Base-by-base conservation (phyloP, 805 yeast species). In the Monosporozyma unispora region DNA sequence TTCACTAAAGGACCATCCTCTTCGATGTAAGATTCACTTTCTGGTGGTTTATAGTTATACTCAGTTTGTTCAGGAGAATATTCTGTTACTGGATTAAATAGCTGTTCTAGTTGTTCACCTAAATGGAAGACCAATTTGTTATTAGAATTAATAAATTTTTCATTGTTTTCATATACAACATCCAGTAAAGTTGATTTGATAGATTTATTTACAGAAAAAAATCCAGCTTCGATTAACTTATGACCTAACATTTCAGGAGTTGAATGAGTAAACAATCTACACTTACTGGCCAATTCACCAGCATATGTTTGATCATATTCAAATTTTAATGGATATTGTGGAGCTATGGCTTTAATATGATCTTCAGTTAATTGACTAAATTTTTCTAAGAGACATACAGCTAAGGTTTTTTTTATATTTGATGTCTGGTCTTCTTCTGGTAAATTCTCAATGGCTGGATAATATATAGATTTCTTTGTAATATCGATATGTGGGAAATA, bases 21-120 rank as follows among this genome's bases (percentile, higher is more conserved):
- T 45, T 53, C 54, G 0, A 54, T 45, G 22, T 56, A 31, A 4
- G 29, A 25, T 25, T 55, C 54, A 31, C 28, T 33, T 1, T 59
- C 61, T 2, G 95, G 95, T 0, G 87, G 80, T 46, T 66, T 72
- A 61, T 91, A 90, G 2, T 77, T 72, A 50, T 76, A 72, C 52
- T 84, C 91, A 37, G 95, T 79, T 28, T 82, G 80, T 64, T 91
- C 96, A 0, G 97, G 98, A 0, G 95, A 86, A 63, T 91, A 91
- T 65, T 90, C 97, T 4, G 87, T 75, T 48, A 89, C 68, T 0
- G 97, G 96, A 59, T 91, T 95, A 65, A 91, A 91, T 37, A 91
- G 67, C 57, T 84, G 91, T 54, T 90, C 96, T 40, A 87, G 68
- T 64, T 90, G 97, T 40, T 82, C 82, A 0, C 98, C 98, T 5